Base-by-base conservation (phyloP, 495 filamentous ascomycete species). In the Neurospora sp. region DNA sequence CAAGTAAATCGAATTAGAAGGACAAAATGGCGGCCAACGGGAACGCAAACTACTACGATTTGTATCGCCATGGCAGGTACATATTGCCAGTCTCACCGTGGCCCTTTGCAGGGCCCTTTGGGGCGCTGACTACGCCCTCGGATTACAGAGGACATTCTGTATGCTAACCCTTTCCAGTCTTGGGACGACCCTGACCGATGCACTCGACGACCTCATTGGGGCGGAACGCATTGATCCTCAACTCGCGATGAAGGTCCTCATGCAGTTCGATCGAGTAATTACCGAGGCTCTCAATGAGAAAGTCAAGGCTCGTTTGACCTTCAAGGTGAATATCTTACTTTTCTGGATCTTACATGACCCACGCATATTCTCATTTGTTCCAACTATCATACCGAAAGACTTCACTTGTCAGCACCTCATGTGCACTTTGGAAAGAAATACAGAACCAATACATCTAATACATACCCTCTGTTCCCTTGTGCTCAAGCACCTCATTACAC, bases 61-160 rank as follows among this genome's bases (percentile, higher is more conserved):
- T 99, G 75, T 99, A 99, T 82, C 93, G 94, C 77, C 92, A 94
- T 84, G 96, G 93, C 90, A 97, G 93, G 94, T 97, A 93, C 80
- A 82, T 75, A 75, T 71, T 42, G 75, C 78, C 54, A 35, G 54
- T 62, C 27, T 66, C 54, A 18, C 54, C 6, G 54, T 66, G 27
- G 54, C 14, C 54, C 6, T 35, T 18, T 35, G 14, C 54, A 66
- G 54, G 23, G 54, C 7, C 12, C 14, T 14, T 31, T 31, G 54
- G 14, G 54, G 23, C 27, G 54, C 27, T 66, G 54, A 66, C 12
- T 18, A 18, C 54, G 27, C 54, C 14, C 27, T 66, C 27, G 3
- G 14, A 4, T 31, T 35, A 66, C 18, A 66, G 54, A 31, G 54
- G 54, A 66, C 54, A 66, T 0, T 23, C 42, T 1, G 39, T 39